Evolutionary conservation across 139 green algal species (phyloP).

Genomic region (Bryopsis sp.): DNA sequence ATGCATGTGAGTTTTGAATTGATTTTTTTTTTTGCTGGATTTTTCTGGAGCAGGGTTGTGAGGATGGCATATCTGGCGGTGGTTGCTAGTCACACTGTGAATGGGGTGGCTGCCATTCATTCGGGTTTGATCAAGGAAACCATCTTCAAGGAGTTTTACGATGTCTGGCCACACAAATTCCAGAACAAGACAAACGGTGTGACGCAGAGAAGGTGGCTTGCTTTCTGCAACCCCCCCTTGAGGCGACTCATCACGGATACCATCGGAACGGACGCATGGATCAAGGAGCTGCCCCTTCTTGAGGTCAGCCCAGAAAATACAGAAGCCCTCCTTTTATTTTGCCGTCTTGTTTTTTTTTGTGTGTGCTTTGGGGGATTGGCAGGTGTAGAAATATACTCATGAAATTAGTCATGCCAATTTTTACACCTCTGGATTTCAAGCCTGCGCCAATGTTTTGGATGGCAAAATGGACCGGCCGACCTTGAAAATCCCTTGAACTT

Average conservation of each 20-base stretch:
- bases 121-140: slow-evolving; percentile 78
- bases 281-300: slow-evolving; percentile 52
- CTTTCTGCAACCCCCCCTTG: slow-evolving; percentile 92
- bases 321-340: too few species aligned
- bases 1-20: too few species aligned
- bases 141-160: slow-evolving; percentile 71
- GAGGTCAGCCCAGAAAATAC: too few species aligned
- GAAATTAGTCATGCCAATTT: too few species aligned
- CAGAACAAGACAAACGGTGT: slow-evolving; percentile 98
- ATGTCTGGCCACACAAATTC: slow-evolving; percentile 67
- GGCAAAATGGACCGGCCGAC: too few species aligned
- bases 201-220: slow-evolving; percentile 89
- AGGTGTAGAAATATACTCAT: too few species aligned
- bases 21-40: too few species aligned
- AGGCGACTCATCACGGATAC: slow-evolving; percentile 74
- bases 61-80: slow-evolving; percentile 94
- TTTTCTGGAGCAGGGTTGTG: slow-evolving; percentile 84
- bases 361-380: too few species aligned
- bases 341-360: too few species aligned
- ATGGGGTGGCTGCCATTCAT: slow-evolving; percentile 96
- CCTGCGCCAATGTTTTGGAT: too few species aligned
- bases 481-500: too few species aligned
- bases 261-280: slow-evolving; percentile 84
- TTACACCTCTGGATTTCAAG: too few species aligned
- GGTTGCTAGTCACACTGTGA: slow-evolving; percentile 76